Evolutionary conservation across 2,329 filamentous ascomycete genomes (phyloP), one percentile per base, ranked within the genome.

Genomic region (Fusarium haematococcum): DNA sequence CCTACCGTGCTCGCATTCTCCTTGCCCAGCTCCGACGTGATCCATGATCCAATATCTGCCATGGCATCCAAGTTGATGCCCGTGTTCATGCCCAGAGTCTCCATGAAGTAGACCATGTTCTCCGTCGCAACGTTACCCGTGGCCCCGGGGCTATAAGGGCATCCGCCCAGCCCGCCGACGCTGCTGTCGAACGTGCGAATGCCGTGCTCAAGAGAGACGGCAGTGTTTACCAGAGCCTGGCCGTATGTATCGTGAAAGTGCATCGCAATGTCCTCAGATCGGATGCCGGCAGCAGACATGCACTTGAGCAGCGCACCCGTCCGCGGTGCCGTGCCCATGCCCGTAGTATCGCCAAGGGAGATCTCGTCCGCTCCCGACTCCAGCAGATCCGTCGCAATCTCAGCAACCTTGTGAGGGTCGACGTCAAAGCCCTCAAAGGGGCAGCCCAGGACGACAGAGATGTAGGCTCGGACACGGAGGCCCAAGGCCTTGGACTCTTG

Each of bases 241-340:
- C 94, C 94, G 80, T 95, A 96, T 1, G 95, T 97, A 79, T 97
- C 94, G 82, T 97, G 95, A 79, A 97, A 96, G 82, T 97, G 95
- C 84, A 95, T 91, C 0, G 94, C 94, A 13, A 97, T 84, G 77
- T 94, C 92, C 77, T 91, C 90, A 64, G 88, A 88, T 23, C 92
- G 88, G 20, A 97, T 88, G 0, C 92, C 92, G 2, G 92, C 93
- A 1, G 90, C 88, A 10, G 86, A 83, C 82, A 95, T 84, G 65
- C 91, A 91, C 73, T 88, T 87, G 67, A 95, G 85, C 56, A 95
- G 84, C 65, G 90, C 89, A 65, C 86, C 85, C 3, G 92, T 94
- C 65, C 90, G 86, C 20, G 91, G 91, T n/a, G 91, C 92, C 0
- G 94, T 97, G 35, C 95, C 95, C 89, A 97, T 95, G 20, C 95